These are phyloP conservation scores for Vitis hybrid DNA, from an alignment of 177 flowering plant genomes.

Conservation along the genomic window DNA sequence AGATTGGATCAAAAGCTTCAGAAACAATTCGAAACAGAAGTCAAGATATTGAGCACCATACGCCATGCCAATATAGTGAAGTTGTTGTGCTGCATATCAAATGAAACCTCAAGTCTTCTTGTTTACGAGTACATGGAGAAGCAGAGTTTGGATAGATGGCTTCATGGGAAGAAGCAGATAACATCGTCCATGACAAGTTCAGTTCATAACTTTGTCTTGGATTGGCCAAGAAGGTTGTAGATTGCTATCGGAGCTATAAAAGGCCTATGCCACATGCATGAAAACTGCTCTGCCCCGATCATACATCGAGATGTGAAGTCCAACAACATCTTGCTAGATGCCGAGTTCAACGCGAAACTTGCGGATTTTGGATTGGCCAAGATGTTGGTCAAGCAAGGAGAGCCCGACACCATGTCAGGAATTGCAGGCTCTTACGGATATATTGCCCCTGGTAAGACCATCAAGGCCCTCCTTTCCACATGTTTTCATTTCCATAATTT, in stretches of 20 bases:
- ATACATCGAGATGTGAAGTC: slow-evolving; percentile 70
- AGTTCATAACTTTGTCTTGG: slow-evolving; percentile 25
- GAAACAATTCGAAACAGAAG: slow-evolving; percentile 56
- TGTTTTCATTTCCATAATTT: no score
- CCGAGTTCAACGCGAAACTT: slow-evolving; percentile 47
- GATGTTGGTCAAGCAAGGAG: slow-evolving; percentile 41
- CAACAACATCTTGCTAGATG: slow-evolving; percentile 50
- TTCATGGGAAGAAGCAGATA: slow-evolving; percentile 38
- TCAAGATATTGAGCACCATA: slow-evolving; percentile 49
- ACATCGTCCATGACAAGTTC: neutral
- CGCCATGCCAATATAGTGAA: slow-evolving; percentile 64
- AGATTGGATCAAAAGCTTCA: slow-evolving; percentile 34
- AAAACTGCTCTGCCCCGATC: slow-evolving; percentile 54
- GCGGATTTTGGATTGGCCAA: slow-evolving; percentile 75
- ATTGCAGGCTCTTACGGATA: slow-evolving; percentile 47
- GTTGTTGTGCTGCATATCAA: slow-evolving; percentile 59
- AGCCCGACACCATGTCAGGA: slow-evolving; percentile 48
- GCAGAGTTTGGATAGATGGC: slow-evolving; percentile 57
- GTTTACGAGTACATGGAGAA: slow-evolving; percentile 74
- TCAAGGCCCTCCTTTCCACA: neutral
- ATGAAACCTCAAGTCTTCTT: slow-evolving; percentile 55
- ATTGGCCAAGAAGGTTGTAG: slow-evolving; percentile 57
- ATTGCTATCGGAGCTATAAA: slow-evolving; percentile 68
- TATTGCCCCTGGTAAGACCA: no score
- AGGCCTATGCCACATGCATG: slow-evolving; percentile 68